Conservation (phyloP, 2,329 filamentous ascomycete genomes). For the Claviceps arundinis region DNA sequence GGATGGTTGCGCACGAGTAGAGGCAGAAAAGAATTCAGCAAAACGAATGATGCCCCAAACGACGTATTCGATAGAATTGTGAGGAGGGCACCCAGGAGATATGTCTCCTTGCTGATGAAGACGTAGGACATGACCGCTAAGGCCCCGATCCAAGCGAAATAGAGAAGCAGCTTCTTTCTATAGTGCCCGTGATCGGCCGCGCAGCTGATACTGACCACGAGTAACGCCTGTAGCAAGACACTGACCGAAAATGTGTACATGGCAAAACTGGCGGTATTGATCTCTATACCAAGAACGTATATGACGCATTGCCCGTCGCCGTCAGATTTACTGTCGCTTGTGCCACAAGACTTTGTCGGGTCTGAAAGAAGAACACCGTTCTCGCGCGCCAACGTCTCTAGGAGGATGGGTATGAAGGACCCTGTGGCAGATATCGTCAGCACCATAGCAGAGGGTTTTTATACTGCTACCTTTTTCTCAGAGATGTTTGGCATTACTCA, state of each 20-base stretch:
- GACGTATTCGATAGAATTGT: constrained; percentile 88
- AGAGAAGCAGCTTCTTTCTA: constrained; percentile 74
- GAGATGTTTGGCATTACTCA: too few relatives aligned
- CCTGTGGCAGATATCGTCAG: constrained; percentile 32
- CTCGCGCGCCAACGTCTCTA: constrained; percentile 86
- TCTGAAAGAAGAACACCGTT: constrained; percentile 79
- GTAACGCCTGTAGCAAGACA: constrained; percentile 73
- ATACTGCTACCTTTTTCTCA: too few relatives aligned
- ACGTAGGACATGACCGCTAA: constrained; percentile 81
- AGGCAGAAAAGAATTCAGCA: constrained; percentile 89
- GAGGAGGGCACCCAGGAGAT: constrained; percentile 67
- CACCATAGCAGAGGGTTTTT: constrained; percentile 4
- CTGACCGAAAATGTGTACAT: constrained; percentile 97
- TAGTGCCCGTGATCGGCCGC: constrained; percentile 90
- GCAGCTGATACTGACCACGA: constrained; percentile 93
- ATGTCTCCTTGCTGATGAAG: constrained; percentile 59
- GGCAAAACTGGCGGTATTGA: constrained; percentile 93
- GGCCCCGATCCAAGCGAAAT: constrained; percentile 75
- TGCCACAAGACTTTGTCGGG: constrained; percentile 58
- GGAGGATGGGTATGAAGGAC: constrained; percentile 88
- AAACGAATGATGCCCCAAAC: constrained; percentile 87
- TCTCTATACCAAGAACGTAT: constrained; percentile 64
- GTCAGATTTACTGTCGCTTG: constrained; percentile 40
- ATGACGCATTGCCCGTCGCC: constrained; percentile 65
- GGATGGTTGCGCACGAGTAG: constrained; percentile 81